phyloP scores from a whole-genome alignment of 2,329 filamentous ascomycete species.

The Colletotrichum shisoi region DNA sequence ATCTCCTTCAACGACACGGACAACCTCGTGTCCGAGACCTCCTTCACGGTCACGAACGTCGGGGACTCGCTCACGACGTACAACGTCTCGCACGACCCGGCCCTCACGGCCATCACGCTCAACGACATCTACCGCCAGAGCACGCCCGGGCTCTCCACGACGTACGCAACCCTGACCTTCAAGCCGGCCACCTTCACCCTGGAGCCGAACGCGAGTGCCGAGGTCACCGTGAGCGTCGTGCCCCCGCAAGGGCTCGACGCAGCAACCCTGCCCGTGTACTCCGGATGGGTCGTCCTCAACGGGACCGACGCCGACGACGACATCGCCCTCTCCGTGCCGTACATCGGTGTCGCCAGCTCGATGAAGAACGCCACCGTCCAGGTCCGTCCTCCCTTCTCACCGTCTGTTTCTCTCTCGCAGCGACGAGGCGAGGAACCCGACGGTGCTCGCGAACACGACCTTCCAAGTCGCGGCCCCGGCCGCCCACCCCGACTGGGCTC shows the following conservation, averaged over 20 bases:
- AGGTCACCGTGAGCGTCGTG: constrained; percentile 55
- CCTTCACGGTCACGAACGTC: constrained; percentile 65
- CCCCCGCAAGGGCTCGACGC: constrained; percentile 50
- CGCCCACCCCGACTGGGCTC: constrained; percentile 21
- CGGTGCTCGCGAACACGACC: constrained; percentile 24
- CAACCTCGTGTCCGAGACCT: constrained; percentile 57
- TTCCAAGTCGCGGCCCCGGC: constrained; percentile 28
- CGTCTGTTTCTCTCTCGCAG: constrained; percentile 23
- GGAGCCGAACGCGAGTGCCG: constrained; percentile 50
- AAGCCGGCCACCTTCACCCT: constrained; percentile 20
- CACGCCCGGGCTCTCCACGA: constrained; percentile 27
- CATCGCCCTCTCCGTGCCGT: constrained; percentile 23
- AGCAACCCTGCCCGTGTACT: constrained; percentile 52
- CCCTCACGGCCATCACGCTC: constrained; percentile 51
- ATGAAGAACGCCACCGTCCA: constrained; percentile 34
- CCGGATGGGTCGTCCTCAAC: constrained; percentile 54
- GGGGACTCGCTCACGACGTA: constrained; percentile 60
- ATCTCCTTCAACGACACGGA: constrained; percentile 71
- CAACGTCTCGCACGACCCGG: constrained; percentile 58
- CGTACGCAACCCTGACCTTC: constrained; percentile 46
- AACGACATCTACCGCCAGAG: constrained; percentile 58
- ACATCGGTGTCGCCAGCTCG: constrained; percentile 29
- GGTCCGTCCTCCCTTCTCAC: constrained; percentile 16
- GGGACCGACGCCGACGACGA: constrained; percentile 48
- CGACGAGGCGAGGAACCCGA: constrained; percentile 14